Evolutionary conservation across 257 asterid species (phyloP), one percentile per base, ranked within the genome.

Genomic region (Nicotiana attenuata): DNA sequence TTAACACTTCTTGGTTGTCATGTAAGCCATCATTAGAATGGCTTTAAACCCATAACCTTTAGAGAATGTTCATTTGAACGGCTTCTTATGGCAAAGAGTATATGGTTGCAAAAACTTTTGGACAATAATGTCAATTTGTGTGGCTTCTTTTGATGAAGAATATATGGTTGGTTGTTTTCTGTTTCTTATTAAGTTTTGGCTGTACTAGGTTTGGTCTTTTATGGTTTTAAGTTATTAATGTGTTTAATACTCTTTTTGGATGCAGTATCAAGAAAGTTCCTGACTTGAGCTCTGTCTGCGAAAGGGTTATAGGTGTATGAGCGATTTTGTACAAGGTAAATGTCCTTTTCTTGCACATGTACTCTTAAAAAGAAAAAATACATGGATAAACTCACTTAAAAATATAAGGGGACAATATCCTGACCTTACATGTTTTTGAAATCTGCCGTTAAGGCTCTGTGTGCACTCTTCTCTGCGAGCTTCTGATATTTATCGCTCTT

Each of bases 251-350:
- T 17, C 35, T 76, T 19, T 73, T 33, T 65, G 41, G 31, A 20
- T 65, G 85, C 96, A 93, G 98, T 63, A 87, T 92, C 88, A 82
- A 87, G 89, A 88, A 83, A 88, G 92, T 83, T 24, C 66, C 90
- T 11, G 95, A 94, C 81, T 81, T 91, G 89, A 86, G 85, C 28
- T 84, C 91, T 7, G 81, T 94, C 41, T 61, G 92, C 61, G 97
- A 90, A 89, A 89, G 90, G 83, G 80, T 91, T 76, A 77, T 68
- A 52, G 84, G 81, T 85, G 77, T 86, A 66, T 93, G 89, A 92
- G 47, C 61, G 17, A 73, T 50, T 75, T 50, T 41, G 17, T 50
- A n/a, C 17, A 5, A 75, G 80, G 80, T 75, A 47, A 50, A 26
- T 50, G 20, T 4, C 26, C 26, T 15, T 4, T 52, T 52, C 57